Base-by-base conservation (phyloP, 306 rosid species). In the Elaeagnus macrophylla region DNA sequence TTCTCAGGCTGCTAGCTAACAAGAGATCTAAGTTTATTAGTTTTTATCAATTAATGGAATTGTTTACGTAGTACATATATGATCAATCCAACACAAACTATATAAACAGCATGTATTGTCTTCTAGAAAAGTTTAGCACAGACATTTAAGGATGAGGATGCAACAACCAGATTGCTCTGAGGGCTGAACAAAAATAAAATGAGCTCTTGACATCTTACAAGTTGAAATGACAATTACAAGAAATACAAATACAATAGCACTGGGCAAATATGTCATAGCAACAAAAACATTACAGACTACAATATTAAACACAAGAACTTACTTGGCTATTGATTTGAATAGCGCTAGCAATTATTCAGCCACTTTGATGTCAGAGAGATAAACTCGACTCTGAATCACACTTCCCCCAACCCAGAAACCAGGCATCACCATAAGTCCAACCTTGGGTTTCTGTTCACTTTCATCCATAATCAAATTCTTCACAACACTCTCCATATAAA, bases 401-500 rank as follows among this genome's bases (percentile, higher is more conserved):
- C 88, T 82, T 57, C 89, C 95, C 35, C 93, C 94, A 6, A 88
- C 74, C 73, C 73, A 79, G 68, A 93, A 93, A 61, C 96, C 99
- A 48, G 99, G 99, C 96, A 93, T 88, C 39, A 93, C 88, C 99
- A 93, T 84, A 49, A 93, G 76, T 25, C 99, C 99, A 52, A 93
- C 96, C 67, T 72, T 81, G 0, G 95, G 96, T 56, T 82, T 93
- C 57, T 71, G 72, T 35, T 77, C 84, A 37, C 55, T 75, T 69
- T 77, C 94, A 51, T 88, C 88, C 73, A 82, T 64, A 40, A 84
- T 67, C 81, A 88, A 66, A 69, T 93, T 77, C 78, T 93, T 84
- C 57, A 87, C 75, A 66, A 93, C 96, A 10, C 94, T 84, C 47
- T 93, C 99, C 99, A 93, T 84, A 57, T 82, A 88, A 67, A 93